A percentile compares a stretch with the other conserved stretches of the same genome.
Conservation (phyloP, 257 asterid species). For the Ehretia macrophylla region DNA sequence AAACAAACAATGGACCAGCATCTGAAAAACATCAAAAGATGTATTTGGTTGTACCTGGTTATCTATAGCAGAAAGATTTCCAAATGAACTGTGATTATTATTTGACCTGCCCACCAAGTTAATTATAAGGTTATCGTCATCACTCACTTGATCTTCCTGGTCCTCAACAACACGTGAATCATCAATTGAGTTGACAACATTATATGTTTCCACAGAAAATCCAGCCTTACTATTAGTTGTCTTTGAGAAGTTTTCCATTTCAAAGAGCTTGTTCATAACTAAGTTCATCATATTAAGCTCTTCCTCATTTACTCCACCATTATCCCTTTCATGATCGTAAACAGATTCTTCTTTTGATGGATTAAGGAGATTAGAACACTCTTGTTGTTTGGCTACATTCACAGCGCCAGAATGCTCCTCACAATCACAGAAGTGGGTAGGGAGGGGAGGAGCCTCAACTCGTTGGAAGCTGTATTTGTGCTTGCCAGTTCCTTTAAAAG, state of each 20-base stretch:
- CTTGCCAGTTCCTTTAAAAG: constrained; percentile 81
- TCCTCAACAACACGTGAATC: constrained; percentile 26
- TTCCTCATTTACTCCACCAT: constrained; percentile 54
- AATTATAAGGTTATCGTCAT: constrained; percentile 39
- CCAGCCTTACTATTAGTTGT: constrained; percentile 17
- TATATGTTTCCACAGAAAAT: constrained; percentile 18
- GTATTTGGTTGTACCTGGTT: constrained; percentile 36
- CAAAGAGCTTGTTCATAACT: constrained; percentile 60
- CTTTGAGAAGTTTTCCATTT: constrained; percentile 35
- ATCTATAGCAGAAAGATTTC: background rate
- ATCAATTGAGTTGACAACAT: constrained; percentile 23
- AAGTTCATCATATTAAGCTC: constrained; percentile 72
- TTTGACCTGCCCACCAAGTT: constrained; percentile 47
- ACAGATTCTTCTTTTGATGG: constrained; percentile 22
- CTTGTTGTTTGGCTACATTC: background rate
- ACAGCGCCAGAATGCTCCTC: constrained; percentile 61
- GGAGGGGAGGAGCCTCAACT: constrained; percentile 62
- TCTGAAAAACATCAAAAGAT: background rate
- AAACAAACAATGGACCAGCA: too few species aligned
- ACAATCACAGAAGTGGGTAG: constrained; percentile 79
- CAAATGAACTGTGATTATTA: constrained; percentile 12
- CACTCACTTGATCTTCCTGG: constrained; percentile 40
- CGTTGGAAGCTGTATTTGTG: constrained; percentile 99
- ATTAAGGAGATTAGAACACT: constrained; percentile 3
- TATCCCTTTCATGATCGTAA: constrained; percentile 28